Conservation (phyloP, 441 rosid species). For the Omphalea diandra region DNA sequence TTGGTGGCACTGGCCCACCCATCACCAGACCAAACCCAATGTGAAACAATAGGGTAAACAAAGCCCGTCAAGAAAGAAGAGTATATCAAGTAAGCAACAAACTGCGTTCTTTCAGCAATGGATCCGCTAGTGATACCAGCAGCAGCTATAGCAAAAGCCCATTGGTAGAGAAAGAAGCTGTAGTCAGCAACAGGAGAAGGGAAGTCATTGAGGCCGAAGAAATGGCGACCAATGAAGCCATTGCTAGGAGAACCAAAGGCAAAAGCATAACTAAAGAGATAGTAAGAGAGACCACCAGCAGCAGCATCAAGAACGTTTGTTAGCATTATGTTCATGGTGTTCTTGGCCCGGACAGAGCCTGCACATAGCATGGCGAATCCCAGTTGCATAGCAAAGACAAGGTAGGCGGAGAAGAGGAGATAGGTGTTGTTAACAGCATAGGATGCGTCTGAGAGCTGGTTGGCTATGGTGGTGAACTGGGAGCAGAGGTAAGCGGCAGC, state of each 20-base stretch:
- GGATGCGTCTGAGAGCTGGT: conserved; percentile 55
- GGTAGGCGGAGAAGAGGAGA: conserved; percentile 88
- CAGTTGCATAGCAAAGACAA: conserved; percentile 90
- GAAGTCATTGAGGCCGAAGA: conserved; percentile 53
- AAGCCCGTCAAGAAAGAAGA: conserved; percentile 70
- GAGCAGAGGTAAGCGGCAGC: conserved; percentile 71
- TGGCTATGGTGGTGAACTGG: conserved; percentile 37
- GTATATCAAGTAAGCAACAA: conserved; percentile 63
- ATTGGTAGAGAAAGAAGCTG: conserved; percentile 60
- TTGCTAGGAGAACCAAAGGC: conserved; percentile 75
- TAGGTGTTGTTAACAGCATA: conserved; percentile 75
- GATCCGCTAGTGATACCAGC: conserved; percentile 81
- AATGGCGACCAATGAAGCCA: conserved; percentile 76
- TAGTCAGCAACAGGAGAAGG: conserved; percentile 46
- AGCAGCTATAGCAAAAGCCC: conserved; percentile 81
- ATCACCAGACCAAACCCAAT: conserved; percentile 68
- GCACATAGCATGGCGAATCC: conserved; percentile 96
- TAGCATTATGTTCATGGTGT: conserved; percentile 92
- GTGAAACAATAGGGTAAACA: conserved; percentile 66
- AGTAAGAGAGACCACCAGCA: conserved; percentile 77
- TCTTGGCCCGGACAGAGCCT: conserved; percentile 88
- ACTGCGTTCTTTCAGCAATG: conserved; percentile 70
- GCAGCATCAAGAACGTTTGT: conserved; percentile 95
- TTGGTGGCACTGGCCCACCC: conserved; percentile 65
- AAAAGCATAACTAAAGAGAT: conserved; percentile 85